These are phyloP conservation scores for Fusarium sacchari DNA, from an alignment of 2,329 filamentous ascomycete genomes.

Conservation along the genomic window DNA sequence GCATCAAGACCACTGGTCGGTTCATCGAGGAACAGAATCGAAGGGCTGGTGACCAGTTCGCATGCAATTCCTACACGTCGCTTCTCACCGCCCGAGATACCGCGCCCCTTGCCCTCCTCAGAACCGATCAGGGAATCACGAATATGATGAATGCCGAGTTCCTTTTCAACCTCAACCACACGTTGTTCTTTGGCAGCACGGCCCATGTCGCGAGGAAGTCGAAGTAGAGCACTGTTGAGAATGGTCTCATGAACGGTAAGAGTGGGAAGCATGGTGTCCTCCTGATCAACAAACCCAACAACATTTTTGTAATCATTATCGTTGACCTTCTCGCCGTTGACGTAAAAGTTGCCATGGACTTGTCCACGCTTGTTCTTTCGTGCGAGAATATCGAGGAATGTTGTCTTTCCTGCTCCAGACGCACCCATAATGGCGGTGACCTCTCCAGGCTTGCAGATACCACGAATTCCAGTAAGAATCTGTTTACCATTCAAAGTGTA, in stretches of 20 bases:
- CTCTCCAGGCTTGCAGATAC: conserved; percentile 93
- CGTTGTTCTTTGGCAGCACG: conserved; percentile 87
- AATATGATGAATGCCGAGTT: conserved; percentile 94
- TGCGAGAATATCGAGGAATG: conserved; percentile 93
- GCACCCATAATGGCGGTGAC: conserved; percentile 98
- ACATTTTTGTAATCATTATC: conserved; percentile 90
- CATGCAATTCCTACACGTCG: conserved; percentile 96
- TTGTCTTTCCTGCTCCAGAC: conserved; percentile 96
- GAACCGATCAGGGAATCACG: conserved; percentile 95
- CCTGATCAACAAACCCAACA: conserved; percentile 97
- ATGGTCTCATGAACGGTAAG: conserved; percentile 98
- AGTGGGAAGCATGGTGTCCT: conserved; percentile 95
- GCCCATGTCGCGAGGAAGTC: conserved; percentile 93
- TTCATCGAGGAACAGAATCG: conserved; percentile 96
- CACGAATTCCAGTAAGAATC: conserved; percentile 82
- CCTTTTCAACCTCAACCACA: conserved; percentile 92
- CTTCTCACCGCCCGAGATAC: conserved; percentile 97
- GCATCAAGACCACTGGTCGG: conserved; percentile 96
- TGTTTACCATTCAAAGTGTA: conserved; percentile 89
- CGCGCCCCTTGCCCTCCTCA: conserved; percentile 91
- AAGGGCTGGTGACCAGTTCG: conserved; percentile 95
- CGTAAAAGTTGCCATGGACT: conserved; percentile 82
- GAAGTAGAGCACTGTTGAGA: conserved; percentile 88
- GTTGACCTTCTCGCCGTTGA: conserved; percentile 90
- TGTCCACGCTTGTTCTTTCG: conserved; percentile 94